A percentile compares a stretch with the other conserved stretches of the same genome.
phyloP scores from a whole-genome alignment of 495 filamentous ascomycete species.

The Friedmanniomyces endolithicus region DNA sequence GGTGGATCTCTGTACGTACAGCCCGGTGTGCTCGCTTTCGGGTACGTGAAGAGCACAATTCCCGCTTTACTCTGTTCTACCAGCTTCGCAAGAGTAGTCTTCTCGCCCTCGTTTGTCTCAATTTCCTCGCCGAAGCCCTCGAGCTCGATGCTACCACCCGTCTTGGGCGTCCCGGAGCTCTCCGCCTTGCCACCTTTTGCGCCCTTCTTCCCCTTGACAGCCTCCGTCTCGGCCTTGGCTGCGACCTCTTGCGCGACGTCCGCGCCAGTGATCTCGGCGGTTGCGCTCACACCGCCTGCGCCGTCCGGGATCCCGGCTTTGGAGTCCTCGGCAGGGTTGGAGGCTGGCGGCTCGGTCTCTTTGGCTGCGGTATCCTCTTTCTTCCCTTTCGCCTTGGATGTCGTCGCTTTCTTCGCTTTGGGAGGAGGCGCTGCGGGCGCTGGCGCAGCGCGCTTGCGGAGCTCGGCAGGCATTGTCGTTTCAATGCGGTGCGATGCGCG shows the following conservation, averaged over 20 bases:
- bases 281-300: constrained; percentile 21
- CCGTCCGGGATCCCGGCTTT: constrained; percentile 25
- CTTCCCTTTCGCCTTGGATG: constrained; percentile 11
- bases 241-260: constrained; percentile 22
- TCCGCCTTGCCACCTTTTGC: constrained; percentile 12
- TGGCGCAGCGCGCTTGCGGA: constrained; percentile 31
- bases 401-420: constrained; percentile 25
- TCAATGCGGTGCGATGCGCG: background rate
- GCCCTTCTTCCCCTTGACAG: constrained; percentile 4
- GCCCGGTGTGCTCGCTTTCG: constrained; percentile 85
- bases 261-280: constrained; percentile 18
- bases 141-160: constrained; percentile 47
- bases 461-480: constrained; percentile 20
- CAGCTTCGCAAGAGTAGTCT: constrained; percentile 62
- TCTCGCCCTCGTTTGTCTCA: constrained; percentile 68
- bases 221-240: constrained; percentile 15
- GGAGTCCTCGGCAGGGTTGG: constrained; percentile 31
- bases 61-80: constrained; percentile 73
- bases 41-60: constrained; percentile 89
- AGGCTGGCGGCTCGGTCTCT: constrained; percentile 40
- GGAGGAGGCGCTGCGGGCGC: constrained; percentile 24
- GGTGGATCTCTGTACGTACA: constrained; percentile 50
- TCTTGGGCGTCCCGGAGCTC: constrained; percentile 27
- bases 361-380: constrained; percentile 40
- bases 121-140: constrained; percentile 71